Conservation (phyloP, 768 basidiomycete genomes). For the Boletus huronensis region DNA sequence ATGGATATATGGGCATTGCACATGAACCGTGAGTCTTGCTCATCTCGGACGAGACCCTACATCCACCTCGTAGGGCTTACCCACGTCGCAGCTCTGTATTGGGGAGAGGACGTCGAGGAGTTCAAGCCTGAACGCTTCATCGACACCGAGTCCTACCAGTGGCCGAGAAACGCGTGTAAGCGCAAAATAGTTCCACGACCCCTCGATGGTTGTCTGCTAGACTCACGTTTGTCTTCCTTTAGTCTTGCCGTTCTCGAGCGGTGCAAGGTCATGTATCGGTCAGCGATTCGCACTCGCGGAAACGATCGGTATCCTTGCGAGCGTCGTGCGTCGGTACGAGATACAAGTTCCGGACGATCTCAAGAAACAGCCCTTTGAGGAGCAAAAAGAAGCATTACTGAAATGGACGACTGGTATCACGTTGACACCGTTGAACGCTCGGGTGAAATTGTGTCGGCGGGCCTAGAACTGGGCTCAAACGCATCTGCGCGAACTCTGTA, state of each 20-base stretch:
- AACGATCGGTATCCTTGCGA: conserved; percentile 41
- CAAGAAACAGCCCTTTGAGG: conserved; percentile 22
- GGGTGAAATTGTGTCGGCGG: conserved; percentile 23
- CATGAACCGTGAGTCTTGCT: conserved; percentile 39
- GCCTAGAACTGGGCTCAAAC: not conserved
- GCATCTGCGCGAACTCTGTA: not conserved
- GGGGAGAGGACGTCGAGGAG: conserved; percentile 43
- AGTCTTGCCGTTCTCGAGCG: conserved; percentile 46
- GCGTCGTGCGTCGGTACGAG: conserved; percentile 40
- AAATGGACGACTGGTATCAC: conserved; percentile 38
- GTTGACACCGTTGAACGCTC: conserved; percentile 31
- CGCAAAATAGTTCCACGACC: not conserved
- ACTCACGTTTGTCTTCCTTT: not conserved
- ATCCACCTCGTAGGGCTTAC: not conserved
- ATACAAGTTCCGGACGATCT: conserved; percentile 40
- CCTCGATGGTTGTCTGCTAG: not conserved
- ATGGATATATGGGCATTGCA: conserved; percentile 44
- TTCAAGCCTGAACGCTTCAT: conserved; percentile 52
- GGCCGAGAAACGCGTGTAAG: conserved; percentile 52
- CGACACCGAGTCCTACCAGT: conserved; percentile 46
- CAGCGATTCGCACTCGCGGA: conserved; percentile 46
- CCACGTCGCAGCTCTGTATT: conserved; percentile 39
- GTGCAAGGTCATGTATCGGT: conserved; percentile 47
- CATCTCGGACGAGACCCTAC: not conserved
- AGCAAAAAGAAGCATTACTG: conserved; percentile 34